Evolutionary conservation across 352 stramenopile species (phyloP).

Genomic region (Plasmopara halstedii): DNA sequence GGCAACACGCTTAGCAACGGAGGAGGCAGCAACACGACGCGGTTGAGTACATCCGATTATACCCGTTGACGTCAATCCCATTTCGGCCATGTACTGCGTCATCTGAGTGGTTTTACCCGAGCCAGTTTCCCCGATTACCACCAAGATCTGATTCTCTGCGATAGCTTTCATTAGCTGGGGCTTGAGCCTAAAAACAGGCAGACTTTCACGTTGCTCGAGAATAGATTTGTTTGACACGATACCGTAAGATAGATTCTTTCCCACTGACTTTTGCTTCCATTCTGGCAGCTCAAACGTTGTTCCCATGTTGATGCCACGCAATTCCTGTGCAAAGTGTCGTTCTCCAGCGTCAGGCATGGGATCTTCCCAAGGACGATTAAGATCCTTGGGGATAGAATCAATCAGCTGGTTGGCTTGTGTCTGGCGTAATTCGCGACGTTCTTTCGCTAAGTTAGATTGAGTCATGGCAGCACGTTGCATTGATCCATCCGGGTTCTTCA

Average conservation of each 20-base stretch:
- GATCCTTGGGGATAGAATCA: slow-evolving; percentile 96
- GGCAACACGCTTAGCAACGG: slow-evolving; percentile 95
- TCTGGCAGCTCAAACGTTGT: slow-evolving; percentile 90
- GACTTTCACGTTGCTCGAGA: slow-evolving; percentile 93
- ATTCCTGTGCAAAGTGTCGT: slow-evolving; percentile 95
- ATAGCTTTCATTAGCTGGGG: slow-evolving; percentile 93
- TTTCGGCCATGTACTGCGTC: slow-evolving; percentile 99
- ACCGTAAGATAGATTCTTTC: slow-evolving; percentile 95
- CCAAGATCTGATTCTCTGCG: slow-evolving; percentile 92
- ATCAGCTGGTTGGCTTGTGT: slow-evolving; percentile 97
- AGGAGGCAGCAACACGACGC: slow-evolving; percentile 95
- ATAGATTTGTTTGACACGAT: slow-evolving; percentile 94
- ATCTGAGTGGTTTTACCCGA: slow-evolving; percentile 99
- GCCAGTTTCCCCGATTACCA: slow-evolving; percentile 99
- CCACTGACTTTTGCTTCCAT: slow-evolving; percentile 97
- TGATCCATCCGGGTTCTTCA: slow-evolving; percentile 98
- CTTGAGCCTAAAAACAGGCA: slow-evolving; percentile 98
- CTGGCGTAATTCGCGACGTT: slow-evolving; percentile 94
- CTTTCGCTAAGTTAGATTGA: slow-evolving; percentile 94
- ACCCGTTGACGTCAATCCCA: slow-evolving; percentile 92
- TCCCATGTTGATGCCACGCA: slow-evolving; percentile 88
- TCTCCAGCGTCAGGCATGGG: slow-evolving; percentile 96
- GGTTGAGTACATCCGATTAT: slow-evolving; percentile 98
- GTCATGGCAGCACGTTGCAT: slow-evolving; percentile 97
- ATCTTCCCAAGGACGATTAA: slow-evolving; percentile 98